These are phyloP conservation scores for Aspergillus sp. DNA, from an alignment of 2,329 filamentous ascomycete genomes.

Conservation along the genomic window DNA sequence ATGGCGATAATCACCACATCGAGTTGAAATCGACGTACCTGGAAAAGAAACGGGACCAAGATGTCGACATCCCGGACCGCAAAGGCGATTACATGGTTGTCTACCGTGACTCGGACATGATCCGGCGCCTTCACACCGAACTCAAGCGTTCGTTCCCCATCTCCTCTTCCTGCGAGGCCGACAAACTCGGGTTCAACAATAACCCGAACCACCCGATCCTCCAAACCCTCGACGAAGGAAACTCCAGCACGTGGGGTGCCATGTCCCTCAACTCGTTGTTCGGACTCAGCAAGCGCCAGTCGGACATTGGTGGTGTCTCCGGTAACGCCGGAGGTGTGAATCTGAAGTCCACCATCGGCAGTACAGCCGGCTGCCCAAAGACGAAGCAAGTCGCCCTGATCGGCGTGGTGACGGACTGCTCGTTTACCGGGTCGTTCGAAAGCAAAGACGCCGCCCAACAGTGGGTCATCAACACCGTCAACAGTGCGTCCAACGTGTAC, in stretches of 20 bases:
- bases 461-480: conserved; percentile 82
- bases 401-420: conserved; percentile 90
- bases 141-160: conserved; percentile 59
- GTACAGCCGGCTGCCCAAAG: conserved; percentile 76
- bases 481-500: conserved; percentile 81
- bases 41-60: conserved; percentile 67
- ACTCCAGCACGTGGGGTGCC: conserved; percentile 57
- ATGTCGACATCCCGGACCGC: conserved; percentile 61
- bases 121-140: conserved; percentile 52
- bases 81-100: conserved; percentile 80
- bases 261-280: conserved; percentile 67
- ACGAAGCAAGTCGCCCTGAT: conserved; percentile 91
- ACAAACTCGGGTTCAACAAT: conserved; percentile 77
- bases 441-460: conserved; percentile 61
- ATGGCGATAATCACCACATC: conserved; percentile 82
- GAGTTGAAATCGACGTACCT: conserved; percentile 73
- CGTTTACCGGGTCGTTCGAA: conserved; percentile 73
- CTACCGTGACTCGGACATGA: conserved; percentile 87
- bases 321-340: conserved; percentile 81
- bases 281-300: conserved; percentile 61
- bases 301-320: conserved; percentile 65
- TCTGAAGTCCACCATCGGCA: conserved; percentile 74
- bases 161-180: conserved; percentile 65
- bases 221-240: conserved; percentile 51
- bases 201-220: conserved; percentile 68